Evolutionary conservation across 2,329 filamentous ascomycete genomes (phyloP).

Genomic region (Epicoccum sorghinum): DNA sequence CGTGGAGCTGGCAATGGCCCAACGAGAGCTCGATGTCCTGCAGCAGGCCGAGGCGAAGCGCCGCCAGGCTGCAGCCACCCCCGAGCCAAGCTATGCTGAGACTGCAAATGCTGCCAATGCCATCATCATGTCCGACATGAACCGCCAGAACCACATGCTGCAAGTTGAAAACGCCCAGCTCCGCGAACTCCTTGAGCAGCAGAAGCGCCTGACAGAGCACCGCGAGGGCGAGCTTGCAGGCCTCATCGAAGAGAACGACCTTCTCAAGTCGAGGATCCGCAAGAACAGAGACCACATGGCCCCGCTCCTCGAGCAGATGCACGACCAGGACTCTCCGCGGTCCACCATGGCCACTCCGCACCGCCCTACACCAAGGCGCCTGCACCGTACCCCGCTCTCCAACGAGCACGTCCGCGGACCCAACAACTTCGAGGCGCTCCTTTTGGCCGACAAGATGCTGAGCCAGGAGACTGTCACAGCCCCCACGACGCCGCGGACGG

Average conservation of each 20-base stretch:
- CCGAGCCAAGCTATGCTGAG: constrained; percentile 61
- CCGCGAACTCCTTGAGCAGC: constrained; percentile 69
- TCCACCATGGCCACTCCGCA: constrained; percentile 60
- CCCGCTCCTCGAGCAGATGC: constrained; percentile 45
- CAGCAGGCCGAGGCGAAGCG: constrained; percentile 74
- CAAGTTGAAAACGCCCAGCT: constrained; percentile 70
- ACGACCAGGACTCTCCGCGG: constrained; percentile 72
- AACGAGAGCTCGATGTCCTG: constrained; percentile 83
- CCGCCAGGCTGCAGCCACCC: constrained; percentile 60
- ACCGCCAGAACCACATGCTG: constrained; percentile 66
- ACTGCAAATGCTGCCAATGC: constrained; percentile 61
- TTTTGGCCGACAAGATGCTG: constrained; percentile 75
- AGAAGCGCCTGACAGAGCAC: constrained; percentile 78
- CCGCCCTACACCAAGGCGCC: constrained; percentile 53
- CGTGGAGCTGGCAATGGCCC: constrained; percentile 91
- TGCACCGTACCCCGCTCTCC: constrained; percentile 54
- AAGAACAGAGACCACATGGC: constrained; percentile 90
- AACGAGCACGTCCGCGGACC: constrained; percentile 54
- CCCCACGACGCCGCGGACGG: constrained; percentile 70
- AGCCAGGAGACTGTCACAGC: constrained; percentile 78
- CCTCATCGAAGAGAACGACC: constrained; percentile 76
- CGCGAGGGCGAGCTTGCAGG: constrained; percentile 75
- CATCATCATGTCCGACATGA: constrained; percentile 56
- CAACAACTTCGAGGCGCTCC: constrained; percentile 75
- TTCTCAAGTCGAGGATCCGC: constrained; percentile 81